A percentile compares a stretch with the other conserved stretches of the same genome.
Conservation (phyloP, 2,329 filamentous ascomycete species). For the Alternaria ventricosa region DNA sequence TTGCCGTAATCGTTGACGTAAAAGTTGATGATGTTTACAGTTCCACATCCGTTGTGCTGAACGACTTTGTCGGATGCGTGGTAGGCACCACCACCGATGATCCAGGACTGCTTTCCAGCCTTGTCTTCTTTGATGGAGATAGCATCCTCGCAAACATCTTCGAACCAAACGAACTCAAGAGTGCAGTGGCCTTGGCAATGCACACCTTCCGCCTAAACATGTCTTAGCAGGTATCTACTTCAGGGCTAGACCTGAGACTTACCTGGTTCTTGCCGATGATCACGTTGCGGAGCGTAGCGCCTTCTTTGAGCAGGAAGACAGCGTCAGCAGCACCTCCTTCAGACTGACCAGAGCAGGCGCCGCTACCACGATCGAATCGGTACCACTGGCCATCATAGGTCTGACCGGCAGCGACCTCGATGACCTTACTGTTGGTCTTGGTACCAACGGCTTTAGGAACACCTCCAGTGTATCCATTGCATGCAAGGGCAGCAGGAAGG, state of each 20-base stretch:
- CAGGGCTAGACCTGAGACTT: background rate
- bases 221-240: background rate
- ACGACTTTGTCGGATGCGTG: slow-evolving; percentile 49
- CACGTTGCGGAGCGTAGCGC: slow-evolving; percentile 59
- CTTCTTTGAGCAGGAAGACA: slow-evolving; percentile 58
- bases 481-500: slow-evolving; percentile 30
- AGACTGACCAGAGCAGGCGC: slow-evolving; percentile 29
- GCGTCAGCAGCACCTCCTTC: slow-evolving; percentile 25
- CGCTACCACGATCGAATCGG: slow-evolving; percentile 33
- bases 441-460: slow-evolving; percentile 31
- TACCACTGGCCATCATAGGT: slow-evolving; percentile 34
- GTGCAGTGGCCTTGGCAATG: slow-evolving; percentile 58
- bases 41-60: slow-evolving; percentile 51
- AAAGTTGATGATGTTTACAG: slow-evolving; percentile 46
- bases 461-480: slow-evolving; percentile 34
- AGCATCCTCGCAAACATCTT: slow-evolving; percentile 50
- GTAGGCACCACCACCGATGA: slow-evolving; percentile 51
- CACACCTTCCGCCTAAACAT: slow-evolving; percentile 54
- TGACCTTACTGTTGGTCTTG: slow-evolving; percentile 36
- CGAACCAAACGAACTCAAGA: slow-evolving; percentile 49
- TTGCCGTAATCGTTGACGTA: slow-evolving; percentile 44
- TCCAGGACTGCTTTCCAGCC: slow-evolving; percentile 40
- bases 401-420: slow-evolving; percentile 31
- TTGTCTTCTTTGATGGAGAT: slow-evolving; percentile 42
- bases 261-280: slow-evolving; percentile 59